Evolutionary conservation across 2,329 filamentous ascomycete species (phyloP).

Genomic region (Alternaria arborescens): DNA sequence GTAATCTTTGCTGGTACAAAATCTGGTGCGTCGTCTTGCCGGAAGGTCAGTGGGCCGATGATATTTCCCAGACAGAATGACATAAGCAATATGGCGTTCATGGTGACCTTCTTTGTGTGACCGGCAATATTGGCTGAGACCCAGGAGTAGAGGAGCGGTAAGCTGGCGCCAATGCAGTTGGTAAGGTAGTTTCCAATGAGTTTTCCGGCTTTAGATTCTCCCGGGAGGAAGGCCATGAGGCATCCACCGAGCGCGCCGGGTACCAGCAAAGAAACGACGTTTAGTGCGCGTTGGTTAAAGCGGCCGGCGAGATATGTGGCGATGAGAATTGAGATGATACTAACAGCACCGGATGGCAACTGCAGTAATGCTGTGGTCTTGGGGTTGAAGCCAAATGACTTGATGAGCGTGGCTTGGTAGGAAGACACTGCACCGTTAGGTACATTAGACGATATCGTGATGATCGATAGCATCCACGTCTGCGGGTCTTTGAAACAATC

Average conservation of each 20-base stretch:
- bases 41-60: conserved; percentile 54
- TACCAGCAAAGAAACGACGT: conserved; percentile 27
- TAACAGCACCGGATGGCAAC: conserved; percentile 36
- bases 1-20: conserved; percentile 58
- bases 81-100: conserved; percentile 57
- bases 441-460: conserved; percentile 40
- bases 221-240: conserved; percentile 34
- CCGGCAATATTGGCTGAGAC: conserved; percentile 58
- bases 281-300: conserved; percentile 33
- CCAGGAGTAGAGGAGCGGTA: conserved; percentile 49
- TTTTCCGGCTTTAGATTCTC: conserved; percentile 22
- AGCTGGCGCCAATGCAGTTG: conserved; percentile 51
- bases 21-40: conserved; percentile 42
- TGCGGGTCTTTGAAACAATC: conserved; percentile 58
- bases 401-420: conserved; percentile 40
- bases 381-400: conserved; percentile 50
- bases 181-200: conserved; percentile 56
- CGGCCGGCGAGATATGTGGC: conserved; percentile 36
- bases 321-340: conserved; percentile 32
- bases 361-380: conserved; percentile 44
- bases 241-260: conserved; percentile 32
- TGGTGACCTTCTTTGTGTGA: conserved; percentile 62
- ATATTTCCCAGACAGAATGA: conserved; percentile 56
- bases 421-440: conserved; percentile 53
- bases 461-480: conserved; percentile 47